Evolutionary conservation across 1,284 basidiomycete genomes (phyloP).

Genomic region (Rhodotorula sp.): DNA sequence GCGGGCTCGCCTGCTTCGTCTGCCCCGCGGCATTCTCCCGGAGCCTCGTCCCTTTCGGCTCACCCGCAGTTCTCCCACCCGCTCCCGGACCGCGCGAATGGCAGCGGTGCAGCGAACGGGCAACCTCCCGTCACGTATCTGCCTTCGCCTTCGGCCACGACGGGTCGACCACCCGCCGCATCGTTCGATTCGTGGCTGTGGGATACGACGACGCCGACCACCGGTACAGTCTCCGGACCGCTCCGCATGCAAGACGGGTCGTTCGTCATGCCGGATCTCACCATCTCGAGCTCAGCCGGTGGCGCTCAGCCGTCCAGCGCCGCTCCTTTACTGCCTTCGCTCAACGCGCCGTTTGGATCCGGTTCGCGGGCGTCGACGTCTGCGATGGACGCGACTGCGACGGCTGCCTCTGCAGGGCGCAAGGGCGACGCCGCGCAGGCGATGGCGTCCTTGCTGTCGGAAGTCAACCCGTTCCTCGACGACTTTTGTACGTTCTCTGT

Average conservation of each 20-base stretch:
- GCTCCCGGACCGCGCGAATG: not conserved
- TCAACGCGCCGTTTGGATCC: not conserved
- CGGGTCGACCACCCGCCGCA: not conserved
- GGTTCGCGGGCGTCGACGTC: not conserved
- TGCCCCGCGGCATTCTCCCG: not conserved
- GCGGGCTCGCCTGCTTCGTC: not conserved
- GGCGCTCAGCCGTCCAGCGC: not conserved
- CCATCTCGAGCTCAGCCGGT: constrained; percentile 5
- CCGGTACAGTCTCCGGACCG: constrained; percentile 3
- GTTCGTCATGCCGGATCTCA: constrained; percentile 22
- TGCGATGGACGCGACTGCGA: constrained; percentile 7
- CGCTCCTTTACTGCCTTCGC: not conserved
- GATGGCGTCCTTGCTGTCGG: constrained; percentile 21
- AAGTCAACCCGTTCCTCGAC: constrained; percentile 29
- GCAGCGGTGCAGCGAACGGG: not conserved
- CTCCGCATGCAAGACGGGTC: constrained; percentile 24
- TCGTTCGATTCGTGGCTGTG: constrained; percentile 24
- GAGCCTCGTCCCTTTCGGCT: not conserved
- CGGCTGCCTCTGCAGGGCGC: constrained; percentile 6
- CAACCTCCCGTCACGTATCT: not conserved
- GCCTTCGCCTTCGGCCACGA: not conserved
- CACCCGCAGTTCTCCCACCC: not conserved
- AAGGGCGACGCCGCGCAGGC: constrained; percentile 21
- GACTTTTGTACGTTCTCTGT: constrained; percentile 8
- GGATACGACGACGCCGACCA: constrained; percentile 11